Base-by-base conservation (phyloP, 495 filamentous ascomycete species). In the Corynascus novoguineensis region DNA sequence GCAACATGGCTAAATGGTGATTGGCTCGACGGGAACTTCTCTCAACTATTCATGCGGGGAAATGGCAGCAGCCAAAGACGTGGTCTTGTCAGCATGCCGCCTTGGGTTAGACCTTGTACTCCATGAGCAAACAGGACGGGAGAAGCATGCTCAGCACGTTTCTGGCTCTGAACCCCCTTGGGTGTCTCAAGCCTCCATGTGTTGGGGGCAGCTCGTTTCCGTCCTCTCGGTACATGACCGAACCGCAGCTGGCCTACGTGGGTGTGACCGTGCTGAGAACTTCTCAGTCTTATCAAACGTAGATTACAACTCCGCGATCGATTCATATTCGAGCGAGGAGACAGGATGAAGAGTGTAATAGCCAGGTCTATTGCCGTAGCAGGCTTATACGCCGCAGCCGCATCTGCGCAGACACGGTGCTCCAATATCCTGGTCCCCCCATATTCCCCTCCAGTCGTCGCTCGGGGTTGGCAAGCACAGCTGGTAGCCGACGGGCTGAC, bases 361-460 rank as follows among this genome's bases (percentile, higher is more conserved):
- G 51, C 48, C 5, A 60, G 32, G 21, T 41, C 41, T 5, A 58
- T 51, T 21, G 31, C 63, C 38, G 53, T 53, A 12, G 53, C 41
- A 0, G 60, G 55, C 29, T 54, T 69, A n/a, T 64, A 54, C 31
- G 63, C 55, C 12, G 54, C 58, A 12, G 19, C 38, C 1, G 60
- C 35, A 0, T 45, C 55, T 10, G 60, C 64, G 6, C 52, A 66
- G 7, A 45, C 44, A 19, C 46, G 60, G n/a, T 78, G 75, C 60
- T 55, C 58, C 1, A 60, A 57, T 34, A 53, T 75, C n/a, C 58
- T 71, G 10, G 38, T 55, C 0, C 71, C 50, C 8, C 46, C 24
- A 29, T 84, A 83, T 24, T 68, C 75, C 0, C 65, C 82, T 6
- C 83, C 84, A 0, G 69, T 75, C 0, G 70, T 86, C 12, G 78